phyloP scores from a whole-genome alignment of 2,329 filamentous ascomycete species.

The Hypoxylon sp. region DNA sequence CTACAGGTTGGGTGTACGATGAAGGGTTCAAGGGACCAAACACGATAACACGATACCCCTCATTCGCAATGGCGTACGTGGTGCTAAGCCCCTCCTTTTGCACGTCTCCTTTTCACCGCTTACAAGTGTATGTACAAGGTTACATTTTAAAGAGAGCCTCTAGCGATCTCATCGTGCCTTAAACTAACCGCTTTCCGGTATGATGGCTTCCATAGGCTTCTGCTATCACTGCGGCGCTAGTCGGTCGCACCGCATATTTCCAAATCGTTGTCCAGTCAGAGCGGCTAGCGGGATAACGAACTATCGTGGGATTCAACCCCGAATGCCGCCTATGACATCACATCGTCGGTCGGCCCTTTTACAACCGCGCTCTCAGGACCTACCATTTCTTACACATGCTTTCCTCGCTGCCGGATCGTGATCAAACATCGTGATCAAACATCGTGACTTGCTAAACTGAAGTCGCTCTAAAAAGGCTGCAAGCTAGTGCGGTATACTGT shows the following conservation, averaged over 20 bases:
- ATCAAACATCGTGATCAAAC: conserved; percentile 39
- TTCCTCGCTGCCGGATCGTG: conserved; percentile 14
- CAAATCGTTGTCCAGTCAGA: conserved; percentile 26
- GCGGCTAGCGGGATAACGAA: not conserved
- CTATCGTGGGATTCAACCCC: conserved; percentile 35
- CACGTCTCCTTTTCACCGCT: conserved; percentile 25
- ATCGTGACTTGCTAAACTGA: conserved; percentile 32
- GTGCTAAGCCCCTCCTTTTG: conserved; percentile 26
- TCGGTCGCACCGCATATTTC: conserved; percentile 12
- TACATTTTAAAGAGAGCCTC: conserved; percentile 36
- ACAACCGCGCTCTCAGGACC: conserved; percentile 19
- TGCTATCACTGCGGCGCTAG: conserved; percentile 26
- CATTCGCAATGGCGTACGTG: conserved; percentile 14
- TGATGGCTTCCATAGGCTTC: conserved; percentile 25
- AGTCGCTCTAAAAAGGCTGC: conserved; percentile 18
- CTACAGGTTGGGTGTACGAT: not conserved
- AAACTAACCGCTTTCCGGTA: conserved; percentile 35
- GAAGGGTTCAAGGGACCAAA: conserved; percentile 2
- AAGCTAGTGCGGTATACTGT: conserved; percentile 16
- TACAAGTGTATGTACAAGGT: not conserved
- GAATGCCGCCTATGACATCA: conserved; percentile 39
- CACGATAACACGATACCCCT: conserved; percentile 25
- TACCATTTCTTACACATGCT: conserved; percentile 31
- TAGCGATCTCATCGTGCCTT: conserved; percentile 42
- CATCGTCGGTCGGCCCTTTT: conserved; percentile 26